These are phyloP conservation scores for Aspergillus fumigatus DNA, from an alignment of 2,329 filamentous ascomycete species.

Conservation along the genomic window DNA sequence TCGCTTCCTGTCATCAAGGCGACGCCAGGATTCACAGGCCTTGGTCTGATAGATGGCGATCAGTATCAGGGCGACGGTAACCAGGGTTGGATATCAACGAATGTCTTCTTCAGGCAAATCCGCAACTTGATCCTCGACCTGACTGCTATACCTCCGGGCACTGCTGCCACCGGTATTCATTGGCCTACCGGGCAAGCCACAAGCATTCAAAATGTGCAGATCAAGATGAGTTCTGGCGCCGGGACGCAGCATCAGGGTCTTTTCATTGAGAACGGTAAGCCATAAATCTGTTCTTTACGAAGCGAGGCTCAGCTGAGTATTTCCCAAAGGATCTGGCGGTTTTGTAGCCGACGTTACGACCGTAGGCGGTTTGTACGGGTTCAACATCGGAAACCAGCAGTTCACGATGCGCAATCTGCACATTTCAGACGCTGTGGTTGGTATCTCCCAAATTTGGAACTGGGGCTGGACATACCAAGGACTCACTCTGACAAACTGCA, in stretches of 20 bases:
- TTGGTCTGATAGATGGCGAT: slow-evolving; percentile 57
- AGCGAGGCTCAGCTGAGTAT: background rate
- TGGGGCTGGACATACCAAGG: slow-evolving; percentile 57
- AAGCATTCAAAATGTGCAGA: slow-evolving; percentile 58
- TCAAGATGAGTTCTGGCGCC: slow-evolving; percentile 49
- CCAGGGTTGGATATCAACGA: slow-evolving; percentile 45
- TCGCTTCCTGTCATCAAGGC: slow-evolving; percentile 54
- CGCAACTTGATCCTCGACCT: slow-evolving; percentile 62
- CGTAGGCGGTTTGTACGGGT: slow-evolving; percentile 57
- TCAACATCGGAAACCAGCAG: slow-evolving; percentile 61
- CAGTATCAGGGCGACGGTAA: slow-evolving; percentile 43
- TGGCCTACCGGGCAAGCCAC: slow-evolving; percentile 56
- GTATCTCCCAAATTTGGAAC: slow-evolving; percentile 55
- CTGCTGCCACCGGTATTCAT: slow-evolving; percentile 41
- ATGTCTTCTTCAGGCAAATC: slow-evolving; percentile 62
- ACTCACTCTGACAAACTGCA: slow-evolving; percentile 50
- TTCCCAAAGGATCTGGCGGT: slow-evolving; percentile 47
- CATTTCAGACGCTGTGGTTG: slow-evolving; percentile 49
- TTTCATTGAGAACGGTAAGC: slow-evolving; percentile 53
- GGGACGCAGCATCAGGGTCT: slow-evolving; percentile 54
- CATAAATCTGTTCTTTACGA: background rate
- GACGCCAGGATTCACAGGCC: slow-evolving; percentile 48
- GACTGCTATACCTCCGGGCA: slow-evolving; percentile 31
- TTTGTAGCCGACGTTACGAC: slow-evolving; percentile 58
- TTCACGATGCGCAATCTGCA: slow-evolving; percentile 56